Evolutionary conservation across 2,329 filamentous ascomycete species (phyloP).

Genomic region (Microsporum audouinii): DNA sequence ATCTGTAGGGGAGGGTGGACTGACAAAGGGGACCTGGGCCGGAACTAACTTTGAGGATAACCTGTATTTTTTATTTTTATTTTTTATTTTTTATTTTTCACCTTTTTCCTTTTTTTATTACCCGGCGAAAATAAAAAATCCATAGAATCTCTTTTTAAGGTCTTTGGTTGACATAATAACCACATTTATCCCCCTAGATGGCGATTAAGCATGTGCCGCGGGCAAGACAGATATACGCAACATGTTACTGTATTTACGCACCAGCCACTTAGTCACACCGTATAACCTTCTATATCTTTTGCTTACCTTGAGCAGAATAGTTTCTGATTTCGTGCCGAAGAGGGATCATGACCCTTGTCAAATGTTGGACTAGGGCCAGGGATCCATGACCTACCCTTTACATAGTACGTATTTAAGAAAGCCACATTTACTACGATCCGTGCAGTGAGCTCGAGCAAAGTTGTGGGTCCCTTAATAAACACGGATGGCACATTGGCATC

Average conservation of each 20-base stretch:
- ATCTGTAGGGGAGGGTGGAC: not conserved
- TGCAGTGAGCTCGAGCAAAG: no score
- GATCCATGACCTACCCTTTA: not conserved
- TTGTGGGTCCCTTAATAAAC: no score
- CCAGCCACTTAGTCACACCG: not conserved
- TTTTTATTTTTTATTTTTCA: not conserved
- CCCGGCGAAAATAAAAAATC: not conserved
- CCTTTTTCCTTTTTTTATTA: not conserved
- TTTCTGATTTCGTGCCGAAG: not conserved
- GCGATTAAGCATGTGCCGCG: not conserved
- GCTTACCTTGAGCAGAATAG: not conserved
- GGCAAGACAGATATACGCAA: not conserved
- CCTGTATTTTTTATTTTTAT: not conserved
- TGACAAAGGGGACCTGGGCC: not conserved
- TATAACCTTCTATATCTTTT: not conserved
- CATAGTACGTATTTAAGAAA: no score
- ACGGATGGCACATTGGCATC: no score
- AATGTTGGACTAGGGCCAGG: not conserved
- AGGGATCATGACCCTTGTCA: not conserved
- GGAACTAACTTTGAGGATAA: not conserved
- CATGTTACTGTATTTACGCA: not conserved
- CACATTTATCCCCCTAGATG: no score
- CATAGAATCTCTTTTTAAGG: no score
- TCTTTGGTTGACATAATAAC: no score
- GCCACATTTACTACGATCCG: no score